Percentiles rank a stretch among this genome's conserved stretches.
Evolutionary conservation across 202 grass and related monocot genomes (phyloP).

Genomic region (Zizania palustris): DNA sequence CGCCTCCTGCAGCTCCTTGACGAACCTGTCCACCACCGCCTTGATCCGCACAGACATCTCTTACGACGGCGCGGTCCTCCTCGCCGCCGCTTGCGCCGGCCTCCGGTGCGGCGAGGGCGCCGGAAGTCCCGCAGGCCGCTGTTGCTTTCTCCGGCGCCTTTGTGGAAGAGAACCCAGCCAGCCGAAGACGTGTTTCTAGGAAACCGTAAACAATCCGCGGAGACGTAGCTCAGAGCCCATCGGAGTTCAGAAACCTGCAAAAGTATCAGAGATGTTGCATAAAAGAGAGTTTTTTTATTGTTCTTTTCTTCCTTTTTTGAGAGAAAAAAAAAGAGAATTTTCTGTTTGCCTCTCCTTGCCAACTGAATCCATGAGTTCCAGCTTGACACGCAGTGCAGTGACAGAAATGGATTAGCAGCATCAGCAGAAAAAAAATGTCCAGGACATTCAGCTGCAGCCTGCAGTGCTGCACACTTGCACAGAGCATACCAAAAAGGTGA

Average conservation of each 20-base stretch:
- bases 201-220: not conserved
- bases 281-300: not conserved
- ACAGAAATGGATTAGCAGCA: not conserved
- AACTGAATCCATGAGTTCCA: not conserved
- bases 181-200: accelerated
- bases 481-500: not conserved
- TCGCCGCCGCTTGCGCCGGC: not conserved
- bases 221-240: not conserved
- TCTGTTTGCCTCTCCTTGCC: not conserved
- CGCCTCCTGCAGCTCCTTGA: constrained; percentile 93
- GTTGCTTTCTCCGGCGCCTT: not conserved
- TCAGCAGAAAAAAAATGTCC: not conserved
- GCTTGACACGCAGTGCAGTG: not conserved
- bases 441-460: not conserved
- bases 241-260: not conserved
- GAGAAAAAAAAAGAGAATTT: not conserved
- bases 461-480: too few species aligned
- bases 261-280: not conserved
- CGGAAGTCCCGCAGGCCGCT: constrained; percentile 37
- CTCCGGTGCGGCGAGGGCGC: constrained; percentile 27
- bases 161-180: constrained; percentile 38
- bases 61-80: not conserved
- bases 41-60: constrained; percentile 96
- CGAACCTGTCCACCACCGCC: constrained; percentile 95
- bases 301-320: not conserved